Evolutionary conservation across 164 flowering plant genomes (phyloP).

Genomic region (Paratinospora sagittata): DNA sequence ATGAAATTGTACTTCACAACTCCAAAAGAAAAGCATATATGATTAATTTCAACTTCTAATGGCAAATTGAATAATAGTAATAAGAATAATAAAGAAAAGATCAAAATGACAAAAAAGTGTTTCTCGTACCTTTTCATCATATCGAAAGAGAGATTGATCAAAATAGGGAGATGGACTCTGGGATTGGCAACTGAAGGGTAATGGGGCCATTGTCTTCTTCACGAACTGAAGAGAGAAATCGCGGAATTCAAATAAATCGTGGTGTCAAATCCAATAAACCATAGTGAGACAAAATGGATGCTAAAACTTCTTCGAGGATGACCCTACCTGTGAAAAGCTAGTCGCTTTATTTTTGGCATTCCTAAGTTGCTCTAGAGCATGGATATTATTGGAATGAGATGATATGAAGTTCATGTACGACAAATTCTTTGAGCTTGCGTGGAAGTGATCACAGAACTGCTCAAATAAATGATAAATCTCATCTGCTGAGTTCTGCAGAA

Average conservation of each 20-base stretch:
- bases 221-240: conserved; percentile 58
- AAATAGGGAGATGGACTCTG: conserved; percentile 96
- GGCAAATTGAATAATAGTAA: not conserved
- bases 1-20: not conserved
- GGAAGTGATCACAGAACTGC: conserved; percentile 78
- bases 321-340: conserved; percentile 58
- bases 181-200: conserved; percentile 88
- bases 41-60: not conserved
- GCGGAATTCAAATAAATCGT: too few relatives aligned
- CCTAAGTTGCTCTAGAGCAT: conserved; percentile 76
- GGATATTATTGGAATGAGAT: conserved; percentile 82
- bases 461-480: conserved; percentile 83
- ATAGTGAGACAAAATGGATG: not conserved
- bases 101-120: not conserved
- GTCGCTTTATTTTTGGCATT: conserved; percentile 53
- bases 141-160: conserved; percentile 91
- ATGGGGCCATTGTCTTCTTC: conserved; percentile 74
- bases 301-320: not conserved
- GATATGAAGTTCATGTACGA: conserved; percentile 71
- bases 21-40: not conserved
- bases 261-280: too few relatives aligned
- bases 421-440: conserved; percentile 46
- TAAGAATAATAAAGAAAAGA: not conserved
- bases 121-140: conserved; percentile 82
- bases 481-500: conserved; percentile 69